A percentile compares a stretch with the other conserved stretches of the same genome.
Conservation (phyloP, 768 basidiomycete species). For the Tricholomella constricta region DNA sequence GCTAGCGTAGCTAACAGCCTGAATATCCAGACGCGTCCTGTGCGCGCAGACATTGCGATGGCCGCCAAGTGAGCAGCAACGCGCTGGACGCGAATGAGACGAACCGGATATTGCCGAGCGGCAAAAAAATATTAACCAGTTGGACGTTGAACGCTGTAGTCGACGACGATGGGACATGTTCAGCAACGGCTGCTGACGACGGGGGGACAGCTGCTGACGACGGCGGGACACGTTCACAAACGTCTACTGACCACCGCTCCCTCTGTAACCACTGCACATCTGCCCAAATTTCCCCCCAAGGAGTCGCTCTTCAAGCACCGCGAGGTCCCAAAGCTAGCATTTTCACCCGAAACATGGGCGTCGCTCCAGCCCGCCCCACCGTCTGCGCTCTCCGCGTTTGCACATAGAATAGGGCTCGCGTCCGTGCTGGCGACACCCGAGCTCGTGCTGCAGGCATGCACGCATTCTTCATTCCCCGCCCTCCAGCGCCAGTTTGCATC, state of each 20-base stretch:
- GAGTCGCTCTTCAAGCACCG: constrained; percentile 42
- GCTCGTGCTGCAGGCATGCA: constrained; percentile 72
- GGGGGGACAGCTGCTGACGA: constrained; percentile 29
- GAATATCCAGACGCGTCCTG: background rate
- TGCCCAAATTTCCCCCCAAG: constrained; percentile 63
- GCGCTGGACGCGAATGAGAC: background rate
- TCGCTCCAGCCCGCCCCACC: constrained; percentile 69
- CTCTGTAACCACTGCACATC: constrained; percentile 56
- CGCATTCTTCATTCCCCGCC: constrained; percentile 68
- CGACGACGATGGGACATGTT: constrained; percentile 55
- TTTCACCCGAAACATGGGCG: constrained; percentile 72
- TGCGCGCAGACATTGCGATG: background rate
- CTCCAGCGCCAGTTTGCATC: constrained; percentile 61
- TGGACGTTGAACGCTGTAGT: background rate
- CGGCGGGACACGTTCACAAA: constrained; percentile 19
- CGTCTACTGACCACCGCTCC: constrained; percentile 42
- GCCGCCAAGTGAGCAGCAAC: background rate
- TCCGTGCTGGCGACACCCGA: constrained; percentile 55
- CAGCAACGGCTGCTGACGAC: constrained; percentile 49
- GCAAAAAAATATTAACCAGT: constrained; percentile 29
- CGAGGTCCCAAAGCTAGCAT: constrained; percentile 40
- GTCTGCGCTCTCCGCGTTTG: constrained; percentile 72
- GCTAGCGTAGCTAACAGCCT: background rate
- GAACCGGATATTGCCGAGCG: constrained; percentile 31
- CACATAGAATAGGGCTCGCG: constrained; percentile 73